Evolutionary conservation across 2,329 filamentous ascomycete species (phyloP), one percentile per base, ranked within the genome.

Genomic region (Orbilia quercus): DNA sequence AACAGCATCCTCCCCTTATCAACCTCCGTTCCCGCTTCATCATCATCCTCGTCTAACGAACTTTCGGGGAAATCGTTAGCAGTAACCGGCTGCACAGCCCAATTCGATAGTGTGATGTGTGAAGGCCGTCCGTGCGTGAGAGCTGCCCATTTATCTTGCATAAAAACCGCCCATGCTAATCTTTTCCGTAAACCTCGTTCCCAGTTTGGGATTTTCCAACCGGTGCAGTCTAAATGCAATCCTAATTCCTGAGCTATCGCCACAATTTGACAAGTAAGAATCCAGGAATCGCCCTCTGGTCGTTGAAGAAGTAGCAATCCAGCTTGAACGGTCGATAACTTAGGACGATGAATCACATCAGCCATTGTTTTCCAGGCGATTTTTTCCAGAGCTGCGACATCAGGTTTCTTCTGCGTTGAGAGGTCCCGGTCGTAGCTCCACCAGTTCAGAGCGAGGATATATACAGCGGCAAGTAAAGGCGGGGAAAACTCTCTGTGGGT

Each of bases 111-210:
- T 75, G 86, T 86, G 64, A 89, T 88, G 76, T 96, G 92, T 2
- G 91, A 95, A 0, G 92, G 92, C 9, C 92, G 88, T 7, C 92
- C 92, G 78, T 96, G 91, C 22, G 95, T 89, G 18, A 96, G 83
- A 1, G 92, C 89, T 14, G 90, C 91, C 92, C 92, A 96, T 80
- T 91, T 96, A 81, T 97, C 93, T 81, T 96, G 92, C 89, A 96
- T 94, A 80, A 95, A 96, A 55, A 96, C 81, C 1, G 91, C 92
- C 92, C 93, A 96, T 0, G 91, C 92, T 44, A 96, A 85, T 53
- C 93, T 87, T 80, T 94, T 95, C 73, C 93, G 86, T 69, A 96
- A 80, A 0, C 91, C 90, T 77, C 90, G 90, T 80, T 96, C 92
- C 92, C 92, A 96, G 0, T 85, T 85, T 25, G 92, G 91, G 60